phyloP scores from a whole-genome alignment of 2,329 filamentous ascomycete species.

The Fusarium tjaetaba region DNA sequence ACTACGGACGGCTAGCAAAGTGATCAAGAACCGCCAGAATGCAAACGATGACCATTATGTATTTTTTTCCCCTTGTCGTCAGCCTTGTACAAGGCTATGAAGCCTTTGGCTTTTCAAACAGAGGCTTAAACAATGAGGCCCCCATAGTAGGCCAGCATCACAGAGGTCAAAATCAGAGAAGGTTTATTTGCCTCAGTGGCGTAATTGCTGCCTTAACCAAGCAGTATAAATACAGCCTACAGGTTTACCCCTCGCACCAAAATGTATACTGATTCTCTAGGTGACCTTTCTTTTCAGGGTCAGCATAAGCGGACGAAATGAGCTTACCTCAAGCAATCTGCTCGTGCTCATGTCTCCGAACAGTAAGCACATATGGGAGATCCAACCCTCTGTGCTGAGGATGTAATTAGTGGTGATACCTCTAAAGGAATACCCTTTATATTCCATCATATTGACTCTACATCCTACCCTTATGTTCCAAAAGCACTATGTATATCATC shows the following conservation, averaged over 20 bases:
- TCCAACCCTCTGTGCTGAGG: background rate
- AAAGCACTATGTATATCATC: background rate
- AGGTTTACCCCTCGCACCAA: too few species aligned
- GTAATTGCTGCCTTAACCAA: too few species aligned
- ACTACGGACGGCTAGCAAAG: background rate
- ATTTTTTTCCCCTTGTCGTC: background rate
- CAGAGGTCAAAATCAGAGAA: too few species aligned
- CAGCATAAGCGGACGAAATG: background rate
- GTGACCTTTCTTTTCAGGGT: background rate
- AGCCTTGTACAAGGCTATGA: too few species aligned
- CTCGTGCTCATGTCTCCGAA: background rate
- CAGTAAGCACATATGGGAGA: background rate
- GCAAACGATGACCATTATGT: too few species aligned
- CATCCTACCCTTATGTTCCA: background rate
- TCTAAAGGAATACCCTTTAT: fast-evolving
- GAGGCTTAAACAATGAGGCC: too few species aligned
- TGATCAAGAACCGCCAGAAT: background rate
- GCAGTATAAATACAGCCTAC: too few species aligned
- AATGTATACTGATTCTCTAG: background rate
- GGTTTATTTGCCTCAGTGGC: too few species aligned
- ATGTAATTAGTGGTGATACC: fast-evolving
- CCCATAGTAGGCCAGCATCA: too few species aligned
- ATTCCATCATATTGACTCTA: background rate
- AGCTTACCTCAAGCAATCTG: background rate
- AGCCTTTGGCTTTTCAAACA: too few species aligned